phyloP scores from a whole-genome alignment of 2,329 filamentous ascomycete genomes.

The Penicillium frequentans region DNA sequence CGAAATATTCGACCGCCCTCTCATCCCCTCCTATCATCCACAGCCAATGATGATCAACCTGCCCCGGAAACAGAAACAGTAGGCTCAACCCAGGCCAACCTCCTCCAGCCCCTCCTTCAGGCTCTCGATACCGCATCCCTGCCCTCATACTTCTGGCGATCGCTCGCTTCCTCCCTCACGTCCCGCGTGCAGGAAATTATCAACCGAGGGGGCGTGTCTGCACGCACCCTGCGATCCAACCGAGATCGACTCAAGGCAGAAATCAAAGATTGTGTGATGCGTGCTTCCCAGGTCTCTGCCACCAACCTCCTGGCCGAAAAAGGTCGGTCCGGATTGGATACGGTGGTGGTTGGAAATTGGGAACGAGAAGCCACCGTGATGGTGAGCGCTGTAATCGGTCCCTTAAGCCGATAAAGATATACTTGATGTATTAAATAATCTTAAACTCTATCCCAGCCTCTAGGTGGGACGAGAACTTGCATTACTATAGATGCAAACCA shows the following conservation, averaged over 20 bases:
- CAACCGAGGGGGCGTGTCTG: slow-evolving; percentile 77
- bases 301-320: slow-evolving; percentile 50
- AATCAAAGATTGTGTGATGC: slow-evolving; percentile 78
- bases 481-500: not conserved
- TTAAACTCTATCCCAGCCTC: not conserved
- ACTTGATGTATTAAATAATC: not conserved
- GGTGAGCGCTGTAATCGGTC: slow-evolving; percentile 77
- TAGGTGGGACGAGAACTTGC: not conserved
- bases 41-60: slow-evolving; percentile 27
- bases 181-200: slow-evolving; percentile 81
- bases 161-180: slow-evolving; percentile 74
- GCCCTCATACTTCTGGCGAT: slow-evolving; percentile 90
- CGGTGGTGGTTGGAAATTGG: slow-evolving; percentile 62
- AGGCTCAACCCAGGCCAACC: slow-evolving; percentile 40
- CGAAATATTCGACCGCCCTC: slow-evolving; percentile 64
- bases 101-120: slow-evolving; percentile 71
- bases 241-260: slow-evolving; percentile 72
- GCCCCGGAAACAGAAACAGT: slow-evolving; percentile 23
- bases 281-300: slow-evolving; percentile 69
- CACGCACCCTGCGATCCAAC: slow-evolving; percentile 76
- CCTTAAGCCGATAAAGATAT: slow-evolving; percentile 36
- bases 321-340: slow-evolving; percentile 43
- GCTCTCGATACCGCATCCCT: slow-evolving; percentile 86
- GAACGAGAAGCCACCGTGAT: slow-evolving; percentile 93
- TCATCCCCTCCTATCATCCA: slow-evolving; percentile 62